Percentiles rank a stretch among this genome's conserved stretches.
Evolutionary conservation across 306 rosid species (phyloP).

Genomic region (barrel medic (Medicago truncatula)): DNA sequence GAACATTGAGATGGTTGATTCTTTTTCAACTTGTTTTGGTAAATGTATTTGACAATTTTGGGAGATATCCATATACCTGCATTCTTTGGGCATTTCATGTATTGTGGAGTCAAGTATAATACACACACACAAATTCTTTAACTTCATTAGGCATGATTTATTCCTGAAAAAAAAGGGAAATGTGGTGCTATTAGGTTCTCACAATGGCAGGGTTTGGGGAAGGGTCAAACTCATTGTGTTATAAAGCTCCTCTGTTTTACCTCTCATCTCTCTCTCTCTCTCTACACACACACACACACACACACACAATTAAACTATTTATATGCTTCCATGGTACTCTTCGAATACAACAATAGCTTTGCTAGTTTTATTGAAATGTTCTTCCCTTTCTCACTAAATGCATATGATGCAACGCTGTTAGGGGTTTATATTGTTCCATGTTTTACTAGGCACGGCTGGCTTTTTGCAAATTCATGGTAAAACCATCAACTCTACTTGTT

Average conservation of each 20-base stretch:
- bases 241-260: conserved; percentile 6
- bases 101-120: conserved; percentile 8
- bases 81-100: conserved; percentile 30
- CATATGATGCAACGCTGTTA: conserved; percentile 28
- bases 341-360: background rate
- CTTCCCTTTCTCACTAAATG: conserved; percentile 27
- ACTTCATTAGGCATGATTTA: background rate
- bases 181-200: background rate
- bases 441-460: conserved; percentile 90
- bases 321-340: conserved; percentile 14
- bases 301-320: no score
- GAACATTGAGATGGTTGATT: conserved; percentile 22
- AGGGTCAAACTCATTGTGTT: background rate
- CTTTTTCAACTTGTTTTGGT: background rate
- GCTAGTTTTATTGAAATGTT: background rate
- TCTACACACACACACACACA: no score
- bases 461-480: conserved; percentile 97
- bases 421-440: conserved; percentile 33
- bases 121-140: conserved; percentile 10
- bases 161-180: background rate
- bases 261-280: background rate
- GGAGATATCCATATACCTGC: background rate
- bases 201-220: background rate
- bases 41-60: background rate
- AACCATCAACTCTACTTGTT: conserved; percentile 85